Evolutionary conservation across 2,329 filamentous ascomycete genomes (phyloP), one percentile per base, ranked within the genome.

Genomic region (Epichloe hybrida): DNA sequence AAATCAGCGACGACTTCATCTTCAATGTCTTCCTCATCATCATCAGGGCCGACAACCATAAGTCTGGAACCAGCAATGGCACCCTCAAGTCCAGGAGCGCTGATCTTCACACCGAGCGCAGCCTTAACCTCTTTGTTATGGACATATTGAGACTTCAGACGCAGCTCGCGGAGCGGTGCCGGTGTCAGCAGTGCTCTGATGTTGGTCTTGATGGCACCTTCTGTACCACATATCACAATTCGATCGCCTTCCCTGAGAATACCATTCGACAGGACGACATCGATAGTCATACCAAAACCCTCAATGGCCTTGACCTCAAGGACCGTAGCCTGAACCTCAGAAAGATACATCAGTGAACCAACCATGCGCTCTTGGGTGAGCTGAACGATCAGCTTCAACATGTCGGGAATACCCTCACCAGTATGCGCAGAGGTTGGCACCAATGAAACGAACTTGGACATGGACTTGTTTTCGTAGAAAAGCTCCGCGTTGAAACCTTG

Each of bases 121-220:
- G 94, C 93, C 76, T 96, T 98, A 72, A 96, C 90, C 68, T 95
- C 89, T 74, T 98, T 97, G 75, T 98, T 96, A 75, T 98, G 94
- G 34, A 98, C 91, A 62, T 98, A 98, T 55, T 84, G 79, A 3
- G 90, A 95, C 72, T 97, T 97, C 61, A 98, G 80, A 66, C 94
- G 89, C 57, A 98, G 71, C 67, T 98, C 93, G 65, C 88, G 93
- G 65, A 98, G 81, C 54, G 89, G 87, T 11, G 89, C 90, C 2
- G 93, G 93, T 3, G 93, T 98, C 49, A 98, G 76, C 27, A 98
- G 77, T 13, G 93, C 94, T 71, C 93, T 82, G 61, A 98, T 93
- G 59, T 96, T 96, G 6, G 93, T 98, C 53, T 84, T 81, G 64
- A 98, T 98, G 49, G 89, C 84, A 31, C 94, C 93, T 64, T 97